Conservation (phyloP, 352 stramenopile species). For the Phytophthora cactorum region DNA sequence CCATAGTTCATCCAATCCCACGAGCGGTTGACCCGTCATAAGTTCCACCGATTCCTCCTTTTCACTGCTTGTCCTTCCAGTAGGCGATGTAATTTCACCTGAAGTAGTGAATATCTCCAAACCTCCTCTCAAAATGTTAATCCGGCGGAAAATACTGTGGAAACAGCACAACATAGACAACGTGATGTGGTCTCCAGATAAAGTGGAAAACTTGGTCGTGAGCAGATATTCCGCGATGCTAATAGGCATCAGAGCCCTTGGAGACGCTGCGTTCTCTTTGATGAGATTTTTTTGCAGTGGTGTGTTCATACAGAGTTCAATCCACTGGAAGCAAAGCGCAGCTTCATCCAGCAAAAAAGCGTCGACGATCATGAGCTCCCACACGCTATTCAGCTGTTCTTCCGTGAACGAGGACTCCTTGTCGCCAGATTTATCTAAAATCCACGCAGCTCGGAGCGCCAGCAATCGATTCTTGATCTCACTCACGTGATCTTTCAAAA, state of each 20-base stretch:
- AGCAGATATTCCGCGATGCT: conserved; percentile 43
- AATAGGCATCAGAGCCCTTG: conserved; percentile 30
- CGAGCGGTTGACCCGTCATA: conserved; percentile 42
- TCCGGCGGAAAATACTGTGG: conserved; percentile 64
- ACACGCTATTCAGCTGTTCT: conserved; percentile 47
- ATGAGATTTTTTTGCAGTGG: conserved; percentile 12
- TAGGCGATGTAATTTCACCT: conserved; percentile 12
- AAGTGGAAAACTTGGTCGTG: conserved; percentile 47
- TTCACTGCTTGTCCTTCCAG: conserved; percentile 16
- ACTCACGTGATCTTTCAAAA: conserved; percentile 32
- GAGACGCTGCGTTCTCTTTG: neutral
- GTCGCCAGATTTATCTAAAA: conserved; percentile 37
- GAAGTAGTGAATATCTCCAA: conserved; percentile 40
- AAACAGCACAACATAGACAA: conserved; percentile 67
- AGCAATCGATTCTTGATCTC: conserved; percentile 58
- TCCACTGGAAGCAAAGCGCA: conserved; percentile 77
- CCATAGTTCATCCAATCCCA: conserved; percentile 68
- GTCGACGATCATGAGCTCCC: conserved; percentile 50
- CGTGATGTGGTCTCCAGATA: conserved; percentile 45
- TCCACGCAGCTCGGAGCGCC: conserved; percentile 62
- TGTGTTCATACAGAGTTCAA: conserved; percentile 67
- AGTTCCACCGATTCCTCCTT: conserved; percentile 41
- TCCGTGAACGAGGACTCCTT: conserved; percentile 5
- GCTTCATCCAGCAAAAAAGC: conserved; percentile 50
- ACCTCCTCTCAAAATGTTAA: conserved; percentile 56